Evolutionary conservation across 1,284 basidiomycete genomes (phyloP), one percentile per base, ranked within the genome.

Genomic region (Marasmius sp.): DNA sequence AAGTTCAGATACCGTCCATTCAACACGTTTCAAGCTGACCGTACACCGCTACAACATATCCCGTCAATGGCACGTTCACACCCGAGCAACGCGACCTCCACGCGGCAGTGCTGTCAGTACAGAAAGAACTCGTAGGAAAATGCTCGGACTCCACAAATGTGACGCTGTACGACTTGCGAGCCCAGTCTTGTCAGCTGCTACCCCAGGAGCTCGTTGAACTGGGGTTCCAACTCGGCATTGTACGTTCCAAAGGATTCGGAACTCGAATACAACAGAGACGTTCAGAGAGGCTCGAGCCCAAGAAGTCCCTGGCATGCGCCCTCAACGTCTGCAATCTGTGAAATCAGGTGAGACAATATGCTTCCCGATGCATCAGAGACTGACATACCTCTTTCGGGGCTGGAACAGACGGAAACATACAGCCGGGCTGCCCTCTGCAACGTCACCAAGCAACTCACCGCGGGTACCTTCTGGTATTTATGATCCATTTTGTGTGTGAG

Each of bases 51-150:
- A n/a, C n/a, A n/a, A n/a, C n/a, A n/a, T n/a, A n/a, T n/a, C n/a
- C n/a, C n/a, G n/a, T n/a, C n/a, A n/a, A n/a, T n/a, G n/a, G n/a
- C n/a, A n/a, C n/a, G n/a, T n/a, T n/a, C n/a, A n/a, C 88, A 1
- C 70, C 81, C 0, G 81, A 95, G 1, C 97, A 99, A 72, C 81
- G 83, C 27, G 95, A 96, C 60, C 84, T 99, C 11, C 99, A 99
- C 76, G 79, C 86, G 9, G 93, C 91, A 6, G 85, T 95, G 2
- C 81, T 95, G n/a, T 78, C 84, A 14, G 89, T 85, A 0, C 90
- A 94, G 69, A 93, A 93, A 69, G 76, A 81, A 14, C 84, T 93
- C 60, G 80, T 93, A 34, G 70, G 73, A 1, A 72, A 87, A 3
- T 93, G 91, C n/a, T n/a, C n/a, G n/a, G n/a, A n/a, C n/a, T n/a